These are phyloP conservation scores for Marchantia polymorpha DNA, from an alignment of 225 moss, liverwort and hornwort species.

Conservation along the genomic window DNA sequence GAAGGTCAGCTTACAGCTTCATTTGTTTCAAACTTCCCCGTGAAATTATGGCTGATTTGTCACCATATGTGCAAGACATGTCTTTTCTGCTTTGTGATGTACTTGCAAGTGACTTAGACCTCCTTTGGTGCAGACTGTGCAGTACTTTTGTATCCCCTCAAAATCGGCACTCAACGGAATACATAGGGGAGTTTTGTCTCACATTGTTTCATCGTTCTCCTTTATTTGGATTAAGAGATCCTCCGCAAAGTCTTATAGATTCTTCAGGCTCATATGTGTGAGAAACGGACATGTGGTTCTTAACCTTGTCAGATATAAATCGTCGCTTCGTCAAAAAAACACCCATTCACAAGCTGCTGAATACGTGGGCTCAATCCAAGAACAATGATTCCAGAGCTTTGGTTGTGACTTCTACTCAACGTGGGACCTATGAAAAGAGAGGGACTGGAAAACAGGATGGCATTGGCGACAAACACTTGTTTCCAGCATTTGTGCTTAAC, in stretches of 20 bases:
- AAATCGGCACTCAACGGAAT: neutral
- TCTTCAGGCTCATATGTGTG: neutral
- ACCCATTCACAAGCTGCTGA: constrained; percentile 75
- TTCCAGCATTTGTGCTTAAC: constrained; percentile 76
- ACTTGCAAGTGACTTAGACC: neutral
- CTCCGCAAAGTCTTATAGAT: too few relatives aligned
- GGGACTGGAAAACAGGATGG: constrained; percentile 34
- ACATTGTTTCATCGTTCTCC: too few relatives aligned
- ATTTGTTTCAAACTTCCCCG: neutral
- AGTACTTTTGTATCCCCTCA: constrained; percentile 88
- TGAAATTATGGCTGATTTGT: neutral
- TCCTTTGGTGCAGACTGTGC: constrained; percentile 59
- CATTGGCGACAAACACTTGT: constrained; percentile 39
- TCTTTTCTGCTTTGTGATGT: neutral
- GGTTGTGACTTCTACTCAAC: constrained; percentile 2
- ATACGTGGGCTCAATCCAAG: constrained; percentile 46
- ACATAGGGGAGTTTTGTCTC: too few relatives aligned
- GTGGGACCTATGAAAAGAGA: constrained; percentile 15
- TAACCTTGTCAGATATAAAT: constrained; percentile 76
- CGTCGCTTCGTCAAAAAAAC: constrained; percentile 89
- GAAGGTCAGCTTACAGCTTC: constrained; percentile 53
- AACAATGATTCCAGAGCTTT: neutral
- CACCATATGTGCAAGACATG: neutral
- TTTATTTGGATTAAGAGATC: too few relatives aligned
- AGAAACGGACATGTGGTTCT: constrained; percentile 26